Conservation (phyloP, 345 rosid species). For the Cardamine resedifolia region DNA sequence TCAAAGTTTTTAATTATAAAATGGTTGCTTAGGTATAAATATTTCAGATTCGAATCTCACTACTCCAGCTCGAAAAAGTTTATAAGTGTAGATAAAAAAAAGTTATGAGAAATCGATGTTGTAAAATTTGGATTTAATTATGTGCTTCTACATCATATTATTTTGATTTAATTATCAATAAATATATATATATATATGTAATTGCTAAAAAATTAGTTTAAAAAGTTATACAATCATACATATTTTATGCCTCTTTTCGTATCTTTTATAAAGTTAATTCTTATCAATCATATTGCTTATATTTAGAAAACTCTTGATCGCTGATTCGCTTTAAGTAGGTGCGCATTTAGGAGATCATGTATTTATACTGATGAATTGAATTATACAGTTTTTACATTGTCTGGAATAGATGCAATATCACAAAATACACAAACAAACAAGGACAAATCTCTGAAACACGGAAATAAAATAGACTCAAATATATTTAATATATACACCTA, state of each 20-base stretch:
- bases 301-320: neutral
- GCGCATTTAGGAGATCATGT: neutral
- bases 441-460: conserved; percentile 22
- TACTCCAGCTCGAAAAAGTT: neutral
- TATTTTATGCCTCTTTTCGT: neutral
- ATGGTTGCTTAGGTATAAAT: neutral
- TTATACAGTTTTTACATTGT: conserved; percentile 5
- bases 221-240: neutral
- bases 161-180: neutral
- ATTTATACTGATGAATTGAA: neutral
- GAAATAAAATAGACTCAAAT: neutral
- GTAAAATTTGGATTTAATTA: neutral
- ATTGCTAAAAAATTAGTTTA: no score
- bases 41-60: neutral
- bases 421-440: conserved; percentile 14
- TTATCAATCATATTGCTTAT: neutral
- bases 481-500: neutral
- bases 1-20: conserved; percentile 1
- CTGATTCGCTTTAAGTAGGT: neutral
- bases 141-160: neutral
- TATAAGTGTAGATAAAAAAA: neutral
- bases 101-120: neutral
- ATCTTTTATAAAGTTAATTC: neutral
- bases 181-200: no score
- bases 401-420: neutral